Evolutionary conservation across 2,329 filamentous ascomycete species (phyloP).

Genomic region (Ascochyta pisi): DNA sequence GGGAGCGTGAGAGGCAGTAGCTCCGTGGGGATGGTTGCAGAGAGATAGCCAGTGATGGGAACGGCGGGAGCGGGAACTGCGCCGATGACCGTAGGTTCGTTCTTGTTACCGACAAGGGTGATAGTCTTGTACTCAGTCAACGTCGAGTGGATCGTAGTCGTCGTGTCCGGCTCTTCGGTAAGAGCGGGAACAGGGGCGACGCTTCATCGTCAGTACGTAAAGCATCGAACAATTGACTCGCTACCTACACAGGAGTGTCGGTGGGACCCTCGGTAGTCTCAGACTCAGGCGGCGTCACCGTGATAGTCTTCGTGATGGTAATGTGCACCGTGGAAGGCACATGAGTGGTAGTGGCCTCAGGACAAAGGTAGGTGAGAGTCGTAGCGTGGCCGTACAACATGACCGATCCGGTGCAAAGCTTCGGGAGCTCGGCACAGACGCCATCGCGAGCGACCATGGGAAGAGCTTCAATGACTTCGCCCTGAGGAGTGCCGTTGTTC

Average conservation of each 20-base stretch:
- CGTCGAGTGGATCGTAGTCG: constrained; percentile 27
- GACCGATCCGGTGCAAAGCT: constrained; percentile 31
- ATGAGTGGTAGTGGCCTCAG: constrained; percentile 13
- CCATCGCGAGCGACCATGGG: constrained; percentile 16
- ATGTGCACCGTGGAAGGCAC: constrained; percentile 22
- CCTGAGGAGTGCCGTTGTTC: constrained; percentile 10
- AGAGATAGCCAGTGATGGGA: constrained; percentile 8
- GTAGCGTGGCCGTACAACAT: constrained; percentile 25
- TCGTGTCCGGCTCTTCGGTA: constrained; percentile 14
- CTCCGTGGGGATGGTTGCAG: constrained; percentile 3
- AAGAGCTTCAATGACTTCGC: constrained; percentile 3
- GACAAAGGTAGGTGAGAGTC: constrained; percentile 34
- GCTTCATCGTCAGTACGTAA: not conserved
- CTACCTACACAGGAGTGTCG: constrained; percentile 1
- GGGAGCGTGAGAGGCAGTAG: not conserved
- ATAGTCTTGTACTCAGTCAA: constrained; percentile 19
- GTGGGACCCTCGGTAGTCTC: not conserved
- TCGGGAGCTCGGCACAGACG: constrained; percentile 23
- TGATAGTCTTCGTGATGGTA: constrained; percentile 29
- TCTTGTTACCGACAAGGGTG: constrained; percentile 2
- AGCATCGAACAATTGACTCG: not conserved
- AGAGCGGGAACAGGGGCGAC: not conserved
- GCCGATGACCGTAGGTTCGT: not conserved
- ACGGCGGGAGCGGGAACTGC: not conserved
- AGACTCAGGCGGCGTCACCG: constrained; percentile 15